A percentile compares a stretch with the other conserved stretches of the same genome.
Evolutionary conservation across 129 eudicot species (phyloP).

Genomic region (Lactuca sativa): DNA sequence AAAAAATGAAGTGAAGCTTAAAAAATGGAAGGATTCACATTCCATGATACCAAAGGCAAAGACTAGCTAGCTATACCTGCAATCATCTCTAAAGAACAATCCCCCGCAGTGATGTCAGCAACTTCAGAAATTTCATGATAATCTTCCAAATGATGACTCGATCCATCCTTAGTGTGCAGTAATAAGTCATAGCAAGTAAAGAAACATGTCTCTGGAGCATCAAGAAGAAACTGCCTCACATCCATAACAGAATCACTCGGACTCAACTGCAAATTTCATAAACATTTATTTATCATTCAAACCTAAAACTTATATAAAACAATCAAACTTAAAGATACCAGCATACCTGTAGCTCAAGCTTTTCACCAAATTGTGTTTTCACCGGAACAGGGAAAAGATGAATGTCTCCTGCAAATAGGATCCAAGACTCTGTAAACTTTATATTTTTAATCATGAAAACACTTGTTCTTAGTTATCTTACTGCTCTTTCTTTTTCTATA

Average conservation of each 20-base stretch:
- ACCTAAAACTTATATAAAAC: background rate
- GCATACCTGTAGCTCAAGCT: constrained; percentile 89
- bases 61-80: constrained; percentile 50
- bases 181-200: constrained; percentile 87
- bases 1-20: too few species aligned
- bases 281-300: constrained; percentile 2
- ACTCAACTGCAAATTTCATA: constrained; percentile 64
- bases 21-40: too few species aligned
- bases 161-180: constrained; percentile 84
- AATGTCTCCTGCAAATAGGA: constrained; percentile 62
- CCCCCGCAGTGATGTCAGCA: constrained; percentile 86
- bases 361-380: constrained; percentile 84
- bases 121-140: constrained; percentile 95
- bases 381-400: constrained; percentile 90
- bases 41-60: background rate
- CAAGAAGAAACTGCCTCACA: constrained; percentile 97
- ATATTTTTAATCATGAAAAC: too few species aligned
- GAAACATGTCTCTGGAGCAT: constrained; percentile 94
- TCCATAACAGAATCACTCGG: constrained; percentile 99
- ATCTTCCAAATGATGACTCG: constrained; percentile 82
- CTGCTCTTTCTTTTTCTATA: background rate
- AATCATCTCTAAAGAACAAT: constrained; percentile 91
- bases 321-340: constrained; percentile 1
- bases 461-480: background rate
- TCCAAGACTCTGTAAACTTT: background rate